Percentiles rank a stretch among this genome's conserved stretches.
Evolutionary conservation across 2,329 filamentous ascomycete genomes (phyloP).

Genomic region (Didymella exigua): DNA sequence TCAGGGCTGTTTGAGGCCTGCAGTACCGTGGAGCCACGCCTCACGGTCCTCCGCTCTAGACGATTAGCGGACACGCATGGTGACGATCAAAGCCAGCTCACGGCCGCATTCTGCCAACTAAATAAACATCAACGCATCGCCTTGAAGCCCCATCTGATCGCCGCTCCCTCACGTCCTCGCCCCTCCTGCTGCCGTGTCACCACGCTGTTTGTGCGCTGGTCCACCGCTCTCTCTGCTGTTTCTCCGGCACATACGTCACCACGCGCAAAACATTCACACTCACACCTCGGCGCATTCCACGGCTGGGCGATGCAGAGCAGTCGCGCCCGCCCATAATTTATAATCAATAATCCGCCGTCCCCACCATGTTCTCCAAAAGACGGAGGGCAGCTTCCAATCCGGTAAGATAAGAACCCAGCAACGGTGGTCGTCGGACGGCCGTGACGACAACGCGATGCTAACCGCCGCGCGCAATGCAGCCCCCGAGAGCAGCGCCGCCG

Average conservation of each 20-base stretch:
- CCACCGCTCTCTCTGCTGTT: constrained; percentile 2
- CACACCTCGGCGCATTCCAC: constrained; percentile 12
- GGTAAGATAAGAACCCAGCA: constrained; percentile 31
- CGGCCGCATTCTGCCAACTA: constrained; percentile 12
- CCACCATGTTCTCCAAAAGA: constrained; percentile 41
- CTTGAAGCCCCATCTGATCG: constrained; percentile 3
- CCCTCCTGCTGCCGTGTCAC: constrained; percentile 10
- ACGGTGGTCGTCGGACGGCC: constrained; percentile 12
- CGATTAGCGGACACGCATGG: constrained; percentile 1
- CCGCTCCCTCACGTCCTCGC: constrained; percentile 1
- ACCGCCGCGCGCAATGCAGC: constrained; percentile 34
- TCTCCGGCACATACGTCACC: constrained; percentile 25
- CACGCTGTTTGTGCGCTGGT: constrained; percentile 12
- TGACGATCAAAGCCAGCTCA: constrained; percentile 13
- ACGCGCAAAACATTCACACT: constrained; percentile 6
- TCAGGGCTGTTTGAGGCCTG: not conserved
- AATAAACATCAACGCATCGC: constrained; percentile 7
- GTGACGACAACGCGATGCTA: constrained; percentile 23
- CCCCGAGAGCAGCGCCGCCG: constrained; percentile 49
- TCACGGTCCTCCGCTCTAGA: constrained; percentile 14
- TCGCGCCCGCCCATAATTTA: constrained; percentile 27
- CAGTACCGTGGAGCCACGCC: constrained; percentile 1
- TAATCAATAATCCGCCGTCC: constrained; percentile 29
- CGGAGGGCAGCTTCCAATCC: constrained; percentile 42
- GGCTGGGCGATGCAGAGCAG: constrained; percentile 31